These are phyloP conservation scores for Claviceps sorghi DNA, from an alignment of 2,329 filamentous ascomycete species.

Conservation along the genomic window DNA sequence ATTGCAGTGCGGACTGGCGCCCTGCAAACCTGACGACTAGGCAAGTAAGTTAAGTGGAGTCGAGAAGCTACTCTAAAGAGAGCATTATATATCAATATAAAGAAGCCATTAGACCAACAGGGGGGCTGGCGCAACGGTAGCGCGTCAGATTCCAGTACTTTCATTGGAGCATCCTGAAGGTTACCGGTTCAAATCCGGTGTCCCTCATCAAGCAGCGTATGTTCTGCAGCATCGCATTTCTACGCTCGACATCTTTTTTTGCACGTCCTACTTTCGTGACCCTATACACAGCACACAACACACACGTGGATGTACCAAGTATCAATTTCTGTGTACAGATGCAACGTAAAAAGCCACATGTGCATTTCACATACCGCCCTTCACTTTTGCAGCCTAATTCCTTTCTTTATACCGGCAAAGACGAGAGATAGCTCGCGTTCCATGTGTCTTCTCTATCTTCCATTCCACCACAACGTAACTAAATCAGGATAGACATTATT, in stretches of 20 bases:
- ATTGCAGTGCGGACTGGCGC: not conserved
- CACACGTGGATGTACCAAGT: not conserved
- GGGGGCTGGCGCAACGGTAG: slow-evolving; percentile 9
- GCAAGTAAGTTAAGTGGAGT: too few relatives aligned
- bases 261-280: not conserved
- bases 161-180: not conserved
- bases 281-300: not conserved
- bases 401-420: not conserved
- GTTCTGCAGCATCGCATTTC: too few relatives aligned
- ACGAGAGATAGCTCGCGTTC: too few relatives aligned
- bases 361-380: too few relatives aligned
- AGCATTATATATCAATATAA: not conserved
- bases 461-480: not conserved
- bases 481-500: not conserved
- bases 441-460: not conserved
- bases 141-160: slow-evolving; percentile 6
- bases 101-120: not conserved
- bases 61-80: not conserved
- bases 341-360: too few relatives aligned
- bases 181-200: slow-evolving; percentile 8
- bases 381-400: not conserved
- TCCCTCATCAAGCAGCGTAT: too few relatives aligned
- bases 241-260: not conserved
- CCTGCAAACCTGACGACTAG: too few relatives aligned
- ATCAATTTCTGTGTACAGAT: not conserved